Evolutionary conservation across 2,329 filamentous ascomycete species (phyloP), one percentile per base, ranked within the genome.

Genomic region (Fusarium citri): DNA sequence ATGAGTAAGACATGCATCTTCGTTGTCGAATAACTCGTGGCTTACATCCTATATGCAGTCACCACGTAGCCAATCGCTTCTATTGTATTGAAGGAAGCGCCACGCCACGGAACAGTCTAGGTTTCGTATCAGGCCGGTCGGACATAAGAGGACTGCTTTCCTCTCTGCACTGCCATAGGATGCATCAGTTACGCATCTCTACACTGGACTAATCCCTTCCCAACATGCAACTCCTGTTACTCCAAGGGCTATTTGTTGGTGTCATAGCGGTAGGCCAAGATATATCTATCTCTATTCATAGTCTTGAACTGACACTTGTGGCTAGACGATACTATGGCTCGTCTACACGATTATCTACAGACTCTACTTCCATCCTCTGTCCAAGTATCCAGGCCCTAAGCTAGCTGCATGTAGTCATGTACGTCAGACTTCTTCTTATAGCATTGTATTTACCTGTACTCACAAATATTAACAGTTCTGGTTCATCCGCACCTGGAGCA

Each of bases 351-450:
- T 64, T 6, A 20, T 50, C 6, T 74, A 74, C 40, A 55, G 61
- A 15, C 4, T 72, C 2, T 58, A 48, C 6, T 71, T 73, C 5
- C 72, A 74, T 43, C 70, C 72, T 25, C 42, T 74, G 2, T 62
- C 72, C 4, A 67, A 62, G 16, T 74, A 63, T 11, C 72, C 72
- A 8, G 72, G 72, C 8, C 72, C 72, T 4, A 64, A 53, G 25
- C 31, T 74, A 14, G 70, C 72, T 30, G 60, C 65, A 34, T 62
- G 70, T 28, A 69, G 58, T 8, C 56, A 74, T 30, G 63, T 71
- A 51, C n/a, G 25, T 5, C 16, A 4, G 37, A 11, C 10, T 9
- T 2, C 7, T 18, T 37, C 18, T 37, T 6, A n/a, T 4, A n/a
- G 6, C 34, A n/a, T 6, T 4, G n/a, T 11, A 11, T 37, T 11